Conservation (phyloP, 2,329 filamentous ascomycete genomes). For the Trichophyton mentagrophytes region DNA sequence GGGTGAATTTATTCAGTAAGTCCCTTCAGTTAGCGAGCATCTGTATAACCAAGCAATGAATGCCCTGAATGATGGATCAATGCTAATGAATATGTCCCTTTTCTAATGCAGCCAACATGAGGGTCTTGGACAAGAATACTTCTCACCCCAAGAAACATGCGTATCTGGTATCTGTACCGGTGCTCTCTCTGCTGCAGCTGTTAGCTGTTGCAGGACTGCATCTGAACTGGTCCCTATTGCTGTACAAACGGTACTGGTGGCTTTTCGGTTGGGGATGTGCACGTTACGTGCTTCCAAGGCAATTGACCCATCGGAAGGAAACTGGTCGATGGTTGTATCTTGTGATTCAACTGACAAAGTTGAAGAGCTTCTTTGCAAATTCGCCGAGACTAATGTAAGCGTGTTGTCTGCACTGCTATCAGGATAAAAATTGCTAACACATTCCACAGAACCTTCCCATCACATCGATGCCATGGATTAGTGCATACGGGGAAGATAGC, state of each 20-base stretch:
- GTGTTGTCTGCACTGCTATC: too few species aligned
- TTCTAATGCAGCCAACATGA: neutral
- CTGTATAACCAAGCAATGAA: neutral
- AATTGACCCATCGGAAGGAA: neutral
- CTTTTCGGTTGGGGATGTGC: conserved; percentile 22
- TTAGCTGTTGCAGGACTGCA: conserved; percentile 20
- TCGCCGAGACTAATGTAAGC: neutral
- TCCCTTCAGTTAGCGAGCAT: neutral
- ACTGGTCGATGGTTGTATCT: conserved; percentile 2
- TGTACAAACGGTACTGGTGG: conserved; percentile 24
- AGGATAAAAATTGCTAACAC: neutral
- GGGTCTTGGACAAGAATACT: neutral
- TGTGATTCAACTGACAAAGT: neutral
- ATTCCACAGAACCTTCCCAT: neutral
- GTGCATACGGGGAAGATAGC: neutral
- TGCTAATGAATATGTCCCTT: neutral
- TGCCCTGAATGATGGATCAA: neutral
- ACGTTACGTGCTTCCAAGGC: neutral
- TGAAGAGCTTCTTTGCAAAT: neutral
- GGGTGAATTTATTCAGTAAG: neutral
- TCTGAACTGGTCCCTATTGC: conserved; percentile 25
- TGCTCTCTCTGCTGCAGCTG: conserved; percentile 22
- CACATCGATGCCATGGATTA: neutral
- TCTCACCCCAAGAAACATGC: neutral
- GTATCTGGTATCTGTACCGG: conserved; percentile 25